phyloP scores from a whole-genome alignment of 352 stramenopile genomes.

The Globisporangium acanthophoron region DNA sequence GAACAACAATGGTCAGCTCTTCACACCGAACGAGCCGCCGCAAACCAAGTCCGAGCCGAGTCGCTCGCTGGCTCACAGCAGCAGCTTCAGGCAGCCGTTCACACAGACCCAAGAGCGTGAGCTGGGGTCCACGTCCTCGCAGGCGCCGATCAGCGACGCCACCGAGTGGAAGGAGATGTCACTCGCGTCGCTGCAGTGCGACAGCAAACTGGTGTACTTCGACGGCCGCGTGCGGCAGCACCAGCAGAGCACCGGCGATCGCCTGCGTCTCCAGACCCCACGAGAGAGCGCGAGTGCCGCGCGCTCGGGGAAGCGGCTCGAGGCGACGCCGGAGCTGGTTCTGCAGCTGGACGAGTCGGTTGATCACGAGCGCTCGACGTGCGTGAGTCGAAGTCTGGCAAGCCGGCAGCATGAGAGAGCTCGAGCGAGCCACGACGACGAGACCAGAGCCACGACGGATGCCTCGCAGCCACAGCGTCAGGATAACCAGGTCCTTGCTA shows the following conservation, averaged over 20 bases:
- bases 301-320: not conserved
- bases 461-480: not conserved
- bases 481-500: not conserved
- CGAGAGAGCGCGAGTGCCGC: too few relatives aligned
- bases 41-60: not conserved
- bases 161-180: not conserved
- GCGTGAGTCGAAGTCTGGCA: not conserved
- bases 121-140: slow-evolving; percentile 4
- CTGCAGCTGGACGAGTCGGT: slow-evolving; percentile 14
- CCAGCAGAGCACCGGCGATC: not conserved
- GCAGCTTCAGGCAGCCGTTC: not conserved
- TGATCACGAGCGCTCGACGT: slow-evolving; percentile 6
- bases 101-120: slow-evolving; percentile 4
- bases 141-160: not conserved
- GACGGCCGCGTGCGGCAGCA: slow-evolving; percentile 19
- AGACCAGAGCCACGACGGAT: not conserved
- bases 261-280: not conserved
- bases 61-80: not conserved
- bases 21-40: not conserved
- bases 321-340: not conserved
- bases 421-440: not conserved
- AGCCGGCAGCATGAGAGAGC: not conserved
- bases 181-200: slow-evolving; percentile 29
- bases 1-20: not conserved
- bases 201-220: slow-evolving; percentile 62